Percentiles rank a stretch among this genome's conserved stretches.
phyloP scores from a whole-genome alignment of 2,329 filamentous ascomycete species.

The Sporothrix euskadiensis region DNA sequence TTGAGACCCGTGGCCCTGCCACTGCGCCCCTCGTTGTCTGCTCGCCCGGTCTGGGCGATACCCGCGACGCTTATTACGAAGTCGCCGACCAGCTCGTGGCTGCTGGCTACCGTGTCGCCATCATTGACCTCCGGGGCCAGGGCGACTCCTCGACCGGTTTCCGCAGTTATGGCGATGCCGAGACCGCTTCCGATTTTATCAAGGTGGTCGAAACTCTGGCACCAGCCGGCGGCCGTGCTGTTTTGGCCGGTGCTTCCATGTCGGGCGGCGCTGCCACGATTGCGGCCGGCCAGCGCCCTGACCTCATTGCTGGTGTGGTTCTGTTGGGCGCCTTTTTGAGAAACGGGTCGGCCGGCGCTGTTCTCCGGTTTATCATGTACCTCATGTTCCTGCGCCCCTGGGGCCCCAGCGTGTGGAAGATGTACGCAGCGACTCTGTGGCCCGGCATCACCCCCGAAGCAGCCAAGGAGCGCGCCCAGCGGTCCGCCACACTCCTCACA shows the following conservation, averaged over 20 bases:
- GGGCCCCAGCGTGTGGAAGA: constrained; percentile 31
- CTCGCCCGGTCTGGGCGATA: constrained; percentile 33
- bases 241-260: constrained; percentile 32
- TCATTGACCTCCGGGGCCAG: constrained; percentile 33
- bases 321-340: constrained; percentile 31
- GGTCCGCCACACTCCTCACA: constrained; percentile 23
- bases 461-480: constrained; percentile 28
- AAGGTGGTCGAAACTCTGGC: constrained; percentile 26
- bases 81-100: constrained; percentile 32
- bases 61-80: constrained; percentile 30
- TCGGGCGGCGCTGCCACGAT: constrained; percentile 31
- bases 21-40: constrained; percentile 30
- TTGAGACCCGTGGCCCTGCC: constrained; percentile 31
- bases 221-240: constrained; percentile 7
- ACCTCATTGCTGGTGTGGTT: constrained; percentile 32
- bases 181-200: constrained; percentile 30
- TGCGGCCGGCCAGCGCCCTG: constrained; percentile 30
- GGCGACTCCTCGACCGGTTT: constrained; percentile 30
- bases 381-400: constrained; percentile 30
- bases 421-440: constrained; percentile 31
- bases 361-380: constrained; percentile 22
- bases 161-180: constrained; percentile 30
- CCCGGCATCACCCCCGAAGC: constrained; percentile 29
- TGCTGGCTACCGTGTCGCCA: constrained; percentile 33
- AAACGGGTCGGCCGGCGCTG: constrained; percentile 18